Percentiles rank a stretch among this genome's conserved stretches.
Evolutionary conservation across 345 rosid species (phyloP).

Genomic region (Eucalyptus regnans): DNA sequence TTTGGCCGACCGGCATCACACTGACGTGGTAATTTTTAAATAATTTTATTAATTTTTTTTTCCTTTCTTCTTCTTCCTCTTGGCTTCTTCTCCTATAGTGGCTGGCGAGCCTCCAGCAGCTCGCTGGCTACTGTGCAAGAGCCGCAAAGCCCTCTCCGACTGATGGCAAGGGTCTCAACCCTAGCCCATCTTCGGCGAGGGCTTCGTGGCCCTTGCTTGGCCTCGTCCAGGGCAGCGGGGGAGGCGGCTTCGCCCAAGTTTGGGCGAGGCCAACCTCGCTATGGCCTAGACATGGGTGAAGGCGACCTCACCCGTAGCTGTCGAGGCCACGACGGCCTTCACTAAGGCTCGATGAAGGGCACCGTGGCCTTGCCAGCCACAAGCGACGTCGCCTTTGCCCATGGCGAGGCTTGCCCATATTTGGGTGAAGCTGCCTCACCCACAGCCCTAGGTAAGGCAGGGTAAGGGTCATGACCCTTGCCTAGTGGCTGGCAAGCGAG

Average conservation of each 20-base stretch:
- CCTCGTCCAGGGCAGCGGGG: accelerated
- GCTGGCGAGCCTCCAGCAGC: accelerated
- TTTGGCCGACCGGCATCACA: accelerated
- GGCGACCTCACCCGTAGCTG: accelerated
- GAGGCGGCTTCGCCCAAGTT: accelerated
- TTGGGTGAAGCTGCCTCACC: accelerated
- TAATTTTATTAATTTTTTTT: too few relatives aligned
- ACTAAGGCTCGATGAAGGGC: accelerated
- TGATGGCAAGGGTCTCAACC: too few relatives aligned
- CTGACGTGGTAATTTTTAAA: accelerated
- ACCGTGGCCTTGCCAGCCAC: accelerated
- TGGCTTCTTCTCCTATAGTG: too few relatives aligned
- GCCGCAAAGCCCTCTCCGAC: accelerated
- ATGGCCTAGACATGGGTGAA: accelerated
- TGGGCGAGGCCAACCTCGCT: accelerated
- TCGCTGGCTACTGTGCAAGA: accelerated
- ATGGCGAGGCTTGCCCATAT: accelerated
- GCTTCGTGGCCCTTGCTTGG: accelerated
- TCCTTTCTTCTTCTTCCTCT: too few relatives aligned
- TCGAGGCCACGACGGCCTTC: accelerated
- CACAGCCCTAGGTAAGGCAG: accelerated
- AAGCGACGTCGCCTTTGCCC: accelerated
- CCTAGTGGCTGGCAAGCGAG: accelerated
- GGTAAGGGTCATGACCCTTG: accelerated
- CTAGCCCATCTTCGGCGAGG: accelerated